Percentiles rank a stretch among this genome's conserved stretches.
Conservation (phyloP, 495 filamentous ascomycete species). For the Tuber umbilicatum region DNA sequence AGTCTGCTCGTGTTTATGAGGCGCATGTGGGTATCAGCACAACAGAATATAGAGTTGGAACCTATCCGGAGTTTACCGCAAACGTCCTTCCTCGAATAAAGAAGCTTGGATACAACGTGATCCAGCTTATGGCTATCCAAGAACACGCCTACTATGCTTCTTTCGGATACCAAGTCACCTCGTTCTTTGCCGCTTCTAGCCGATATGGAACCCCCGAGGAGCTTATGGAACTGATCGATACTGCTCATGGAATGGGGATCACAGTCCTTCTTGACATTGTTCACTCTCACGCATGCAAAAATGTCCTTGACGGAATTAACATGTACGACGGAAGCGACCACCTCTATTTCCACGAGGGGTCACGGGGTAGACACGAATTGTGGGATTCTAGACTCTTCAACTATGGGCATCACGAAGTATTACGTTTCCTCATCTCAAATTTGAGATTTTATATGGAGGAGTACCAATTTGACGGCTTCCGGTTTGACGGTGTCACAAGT, state of each 20-base stretch:
- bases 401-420: slow-evolving; percentile 88
- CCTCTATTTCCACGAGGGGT: slow-evolving; percentile 86
- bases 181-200: slow-evolving; percentile 96
- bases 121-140: slow-evolving; percentile 98
- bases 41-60: slow-evolving; percentile 76
- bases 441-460: slow-evolving; percentile 99
- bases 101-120: slow-evolving; percentile 88
- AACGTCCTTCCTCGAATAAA: slow-evolving; percentile 88
- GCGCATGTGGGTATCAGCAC: slow-evolving; percentile 97
- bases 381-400: slow-evolving; percentile 98
- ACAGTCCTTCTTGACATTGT: slow-evolving; percentile 93
- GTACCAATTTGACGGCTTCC: slow-evolving; percentile 91
- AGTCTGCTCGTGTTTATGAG: slow-evolving; percentile 86
- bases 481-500: slow-evolving; percentile 96
- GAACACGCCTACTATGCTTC: slow-evolving; percentile 99
- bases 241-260: slow-evolving; percentile 83
- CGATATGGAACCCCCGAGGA: slow-evolving; percentile 92
- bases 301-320: slow-evolving; percentile 87
- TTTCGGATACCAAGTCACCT: slow-evolving; percentile 97
- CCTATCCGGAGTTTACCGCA: slow-evolving; percentile 94
- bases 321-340: slow-evolving; percentile 92
- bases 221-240: slow-evolving; percentile 92
- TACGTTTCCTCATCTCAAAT: slow-evolving; percentile 91
- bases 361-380: slow-evolving; percentile 74
- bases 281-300: slow-evolving; percentile 96